Percentiles rank a stretch among this genome's conserved stretches.
Conservation (phyloP, 179 eudicot species). For the Amaranthus tricolor region DNA sequence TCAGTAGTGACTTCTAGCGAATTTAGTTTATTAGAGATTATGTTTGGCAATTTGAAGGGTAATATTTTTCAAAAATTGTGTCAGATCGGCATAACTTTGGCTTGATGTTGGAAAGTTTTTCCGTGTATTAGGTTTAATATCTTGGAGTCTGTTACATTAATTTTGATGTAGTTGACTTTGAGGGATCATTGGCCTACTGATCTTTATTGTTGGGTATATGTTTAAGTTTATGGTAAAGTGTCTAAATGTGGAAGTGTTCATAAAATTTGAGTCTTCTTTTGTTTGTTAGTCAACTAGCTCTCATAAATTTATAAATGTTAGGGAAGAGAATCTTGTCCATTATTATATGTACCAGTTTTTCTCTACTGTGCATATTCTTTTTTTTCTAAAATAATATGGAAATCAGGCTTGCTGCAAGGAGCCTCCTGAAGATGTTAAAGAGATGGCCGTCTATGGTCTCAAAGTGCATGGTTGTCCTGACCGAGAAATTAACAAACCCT, state of each 20-base stretch:
- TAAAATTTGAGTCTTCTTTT: background rate
- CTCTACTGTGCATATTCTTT: background rate
- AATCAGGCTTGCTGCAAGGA: conserved; percentile 85
- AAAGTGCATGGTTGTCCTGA: conserved; percentile 58
- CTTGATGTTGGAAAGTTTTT: too few species aligned
- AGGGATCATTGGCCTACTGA: background rate
- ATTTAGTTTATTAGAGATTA: background rate
- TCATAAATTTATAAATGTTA: background rate
- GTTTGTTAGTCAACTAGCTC: background rate
- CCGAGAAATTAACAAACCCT: conserved; percentile 63
- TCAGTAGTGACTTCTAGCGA: background rate
- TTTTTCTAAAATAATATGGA: conserved; percentile 25
- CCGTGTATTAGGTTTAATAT: background rate
- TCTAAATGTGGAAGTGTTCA: background rate
- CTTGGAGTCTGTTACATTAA: background rate
- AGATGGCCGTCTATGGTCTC: conserved; percentile 93
- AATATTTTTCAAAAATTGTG: background rate
- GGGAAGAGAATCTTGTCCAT: background rate
- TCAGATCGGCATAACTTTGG: background rate
- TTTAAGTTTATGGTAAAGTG: background rate
- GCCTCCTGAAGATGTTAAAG: conserved; percentile 81
- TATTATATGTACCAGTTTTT: background rate
- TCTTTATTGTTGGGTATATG: background rate
- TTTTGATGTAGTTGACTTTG: background rate
- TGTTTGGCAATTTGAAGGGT: background rate